Base-by-base conservation (phyloP, 1,139 yeast species). In the Yamadazyma spencermartinsiae region DNA sequence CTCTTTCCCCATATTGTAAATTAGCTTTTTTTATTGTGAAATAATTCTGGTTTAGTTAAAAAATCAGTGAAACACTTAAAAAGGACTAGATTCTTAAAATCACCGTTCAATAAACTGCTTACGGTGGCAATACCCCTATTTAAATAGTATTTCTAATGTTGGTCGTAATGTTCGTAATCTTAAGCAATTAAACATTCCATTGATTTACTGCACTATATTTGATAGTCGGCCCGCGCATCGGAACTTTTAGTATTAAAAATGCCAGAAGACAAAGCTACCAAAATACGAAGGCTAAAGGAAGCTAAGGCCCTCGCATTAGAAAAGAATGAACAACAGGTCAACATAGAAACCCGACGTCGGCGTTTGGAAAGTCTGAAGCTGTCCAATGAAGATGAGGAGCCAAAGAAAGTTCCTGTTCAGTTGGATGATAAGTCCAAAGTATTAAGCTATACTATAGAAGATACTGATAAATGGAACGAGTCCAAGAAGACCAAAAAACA, bases 391-490 rank as follows among this genome's bases (percentile, higher is more conserved):
- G 40, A 38, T 10, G 29, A 20, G 12, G 32, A 29, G 18, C 9
- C 25, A 18, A 29, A 28, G 23, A 20, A 30, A 23, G 9, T 3
- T 2, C 31, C 14, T 3, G 33, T 30, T n/a, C 28, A 33, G 13
- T n/a, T 18, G 2, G 37, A 35, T 19, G 39, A 37, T 4, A 42
- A 39, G 17, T 15, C 40, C 1, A 42, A 41, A 28, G 36, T 48
- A 4, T 63, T 85, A 69, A 76, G 74, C 36, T 86, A 85, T 65
- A 74, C 87, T 0, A 74, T 85, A 2, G 82, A 79, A 40, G 86
- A 87, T 39, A 74, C 80, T 38, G 87, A 82, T 48, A 66, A 68
- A 38, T 86, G 94, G 92, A 76, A 77, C 19, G 62, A 59, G 27
- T 16, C 20, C 20, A 65, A 60, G 7, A 40, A 38, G 31, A 38